Evolutionary conservation across 176 grass and related monocot species (phyloP).

Genomic region (maize (Zea mays)): Zm-B73-REFERENCE-NAM-5.0 NC_050099.1:246683501-246684000

Average conservation of each 20-base stretch:
- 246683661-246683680: constrained; percentile 26
- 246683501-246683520: neutral
- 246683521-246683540: neutral
- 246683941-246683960: constrained; percentile 43
- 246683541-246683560: constrained; percentile 24
- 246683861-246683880: neutral
- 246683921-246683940: constrained; percentile 36
- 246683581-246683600: constrained; percentile 26
- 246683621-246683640: constrained; percentile 40
- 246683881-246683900: neutral
- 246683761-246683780: neutral
- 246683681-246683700: constrained; percentile 26
- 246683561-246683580: constrained; percentile 19
- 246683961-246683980: constrained; percentile 39
- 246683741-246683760: neutral
- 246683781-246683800: neutral
- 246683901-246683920: constrained; percentile 9
- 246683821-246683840: constrained; percentile 36
- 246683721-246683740: constrained; percentile 12
- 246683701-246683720: constrained; percentile 8
- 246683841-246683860: neutral
- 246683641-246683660: constrained; percentile 27
- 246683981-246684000: constrained; percentile 42
- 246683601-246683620: constrained; percentile 6
- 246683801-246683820: neutral